Base-by-base conservation (phyloP, 2,329 filamentous ascomycete species). In the Teratosphaeria pseudoeucalypti region DNA sequence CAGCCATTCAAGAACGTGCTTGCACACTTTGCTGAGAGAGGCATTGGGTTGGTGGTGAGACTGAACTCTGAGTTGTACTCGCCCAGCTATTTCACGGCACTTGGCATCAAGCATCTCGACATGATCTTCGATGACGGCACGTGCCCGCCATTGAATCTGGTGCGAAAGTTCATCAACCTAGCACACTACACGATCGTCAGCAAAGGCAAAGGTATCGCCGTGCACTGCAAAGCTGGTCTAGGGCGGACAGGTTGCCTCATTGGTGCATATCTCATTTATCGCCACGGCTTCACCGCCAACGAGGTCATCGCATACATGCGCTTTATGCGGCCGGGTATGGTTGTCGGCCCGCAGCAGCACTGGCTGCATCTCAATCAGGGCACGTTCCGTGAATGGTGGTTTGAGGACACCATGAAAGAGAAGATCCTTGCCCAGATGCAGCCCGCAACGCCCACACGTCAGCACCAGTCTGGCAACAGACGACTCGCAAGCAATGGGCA, bases 91-190 rank as follows among this genome's bases (percentile, higher is more conserved):
- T 99, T 99, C 74, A 94, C 92, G 64, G 90, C 92, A 3, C 81
- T 99, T 57, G 92, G 92, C 34, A 97, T 99, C 70, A 87, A 91
- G 69, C 94, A 99, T 72, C 81, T 97, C 49, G 94, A 99, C 77
- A 99, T 99, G 94, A 97, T 99, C 70, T 99, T 99, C 71, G 94
- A 97, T 70, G 94, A 99, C 68, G 94, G 94, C 64, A 99, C 94
- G 3, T 99, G 94, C 73, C 94, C 94, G 26, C 86, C 90, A 1
- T 79, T 99, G 57, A 84, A 84, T 19, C 86, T 92, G n/a, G 94
- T 99, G 32, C 86, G 90, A 66, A 92, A 92, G 72, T 99, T 99
- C 73, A 92, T 99, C 74, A 90, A 90, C 66, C 81, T 99, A 61
- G 92, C 94, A 1, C 94, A 97, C 71, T 89, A 95, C 72, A 96